Evolutionary conservation across 2,329 filamentous ascomycete species (phyloP), one percentile per base, ranked within the genome.

Genomic region (Blastomyces gilchristii): DNA sequence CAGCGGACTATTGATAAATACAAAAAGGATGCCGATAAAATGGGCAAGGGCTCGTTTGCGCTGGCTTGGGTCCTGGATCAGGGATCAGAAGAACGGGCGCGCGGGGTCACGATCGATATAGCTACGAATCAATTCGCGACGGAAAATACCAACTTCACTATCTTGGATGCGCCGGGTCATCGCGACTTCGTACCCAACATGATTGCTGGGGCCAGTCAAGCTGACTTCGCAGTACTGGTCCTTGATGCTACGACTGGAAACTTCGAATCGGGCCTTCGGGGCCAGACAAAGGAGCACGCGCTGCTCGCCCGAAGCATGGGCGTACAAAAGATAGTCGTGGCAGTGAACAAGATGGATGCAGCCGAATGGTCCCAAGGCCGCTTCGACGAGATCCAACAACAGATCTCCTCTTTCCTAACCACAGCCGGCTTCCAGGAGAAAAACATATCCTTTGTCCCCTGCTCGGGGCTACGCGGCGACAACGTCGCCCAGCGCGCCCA

Each of bases 151-250:
- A 84, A 83, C 12, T 97, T 97, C 71, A 97, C 94, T 0, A 96
- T 99, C 56, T 82, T 99, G 4, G 94, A 99, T 73, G 93, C 94
- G 0, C 94, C 94, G 0, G 94, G 94, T 0, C 94, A 99, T 75
- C 85, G 87, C 65, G 94, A 99, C 73, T 99, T 97, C 72, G 91
- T 99, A 25, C 94, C 94, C 0, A 99, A 97, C 74, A 99, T 99
- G 94, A 97, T 99, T 73, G 93, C 93, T 1, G 94, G 94, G 16
- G 91, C 93, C 3, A 94, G 90, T 64, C 93, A 97, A 76, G 95
- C 94, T 11, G 94, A 99, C 73, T 94, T 97, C 75, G 94, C 92
- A 0, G 88, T 99, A 0, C 80, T 99, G 2, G 94, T 99, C 25
- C 90, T 99, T 65, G 94, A 99, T 73, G 89, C 93, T 4, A 88